phyloP scores from a whole-genome alignment of 306 rosid species.

The Biancaea sappan region DNA sequence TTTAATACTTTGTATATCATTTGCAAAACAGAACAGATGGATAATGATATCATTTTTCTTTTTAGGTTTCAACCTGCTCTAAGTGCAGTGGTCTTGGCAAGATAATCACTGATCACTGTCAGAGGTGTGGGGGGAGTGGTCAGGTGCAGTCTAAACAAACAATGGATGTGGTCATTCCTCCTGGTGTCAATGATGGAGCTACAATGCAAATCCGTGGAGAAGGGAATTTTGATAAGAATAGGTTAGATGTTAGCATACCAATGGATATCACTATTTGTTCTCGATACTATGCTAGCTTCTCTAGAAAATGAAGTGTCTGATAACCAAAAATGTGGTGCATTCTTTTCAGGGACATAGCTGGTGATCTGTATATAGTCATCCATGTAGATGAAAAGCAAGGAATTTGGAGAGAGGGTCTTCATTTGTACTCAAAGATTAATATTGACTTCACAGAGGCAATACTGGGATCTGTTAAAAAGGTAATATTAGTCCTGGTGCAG shows the following conservation, averaged over 20 bases:
- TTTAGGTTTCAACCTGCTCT: slow-evolving; percentile 87
- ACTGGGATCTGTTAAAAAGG: slow-evolving; percentile 77
- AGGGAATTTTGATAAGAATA: slow-evolving; percentile 72
- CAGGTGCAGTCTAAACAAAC: slow-evolving; percentile 57
- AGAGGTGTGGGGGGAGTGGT: slow-evolving; percentile 71
- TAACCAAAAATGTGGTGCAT: slow-evolving; percentile 24
- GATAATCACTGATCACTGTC: slow-evolving; percentile 69
- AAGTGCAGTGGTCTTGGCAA: slow-evolving; percentile 83
- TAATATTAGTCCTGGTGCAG: slow-evolving; percentile 32
- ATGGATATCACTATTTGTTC: no score
- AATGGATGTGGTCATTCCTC: slow-evolving; percentile 64
- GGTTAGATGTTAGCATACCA: slow-evolving; percentile 41
- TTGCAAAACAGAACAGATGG: neutral
- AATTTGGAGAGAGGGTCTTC: slow-evolving; percentile 80
- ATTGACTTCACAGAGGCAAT: slow-evolving; percentile 87
- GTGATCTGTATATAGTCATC: slow-evolving; percentile 80
- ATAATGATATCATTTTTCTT: slow-evolving; percentile 13
- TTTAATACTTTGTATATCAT: neutral
- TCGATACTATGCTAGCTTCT: neutral
- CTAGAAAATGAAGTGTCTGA: neutral
- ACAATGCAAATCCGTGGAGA: slow-evolving; percentile 77
- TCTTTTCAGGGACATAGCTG: slow-evolving; percentile 62
- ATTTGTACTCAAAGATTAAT: slow-evolving; percentile 73
- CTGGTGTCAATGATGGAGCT: slow-evolving; percentile 81
- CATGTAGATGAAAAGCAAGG: slow-evolving; percentile 72